Evolutionary conservation across 2,329 filamentous ascomycete genomes (phyloP).

Genomic region (Alternaria brassicicola): DNA sequence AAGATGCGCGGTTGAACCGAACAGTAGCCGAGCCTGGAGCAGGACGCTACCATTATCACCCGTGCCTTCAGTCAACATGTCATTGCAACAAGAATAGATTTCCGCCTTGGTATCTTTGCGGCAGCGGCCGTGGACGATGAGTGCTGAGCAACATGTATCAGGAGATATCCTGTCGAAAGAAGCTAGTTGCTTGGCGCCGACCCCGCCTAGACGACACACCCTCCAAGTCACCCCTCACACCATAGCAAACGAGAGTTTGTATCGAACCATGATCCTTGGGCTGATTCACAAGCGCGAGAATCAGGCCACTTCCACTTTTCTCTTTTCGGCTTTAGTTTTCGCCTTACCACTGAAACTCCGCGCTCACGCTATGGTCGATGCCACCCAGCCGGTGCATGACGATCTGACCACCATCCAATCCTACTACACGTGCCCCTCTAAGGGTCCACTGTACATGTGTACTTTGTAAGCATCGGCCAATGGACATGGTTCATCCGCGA

Average conservation of each 20-base stretch:
- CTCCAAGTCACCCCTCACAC: conserved; percentile 31
- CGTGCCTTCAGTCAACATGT: not conserved
- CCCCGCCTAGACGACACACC: conserved; percentile 20
- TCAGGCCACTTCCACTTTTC: conserved; percentile 22
- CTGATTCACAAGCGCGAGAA: conserved; percentile 21
- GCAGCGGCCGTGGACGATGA: conserved; percentile 8
- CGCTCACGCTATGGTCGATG: conserved; percentile 26
- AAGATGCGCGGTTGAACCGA: conserved; percentile 2
- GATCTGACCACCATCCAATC: conserved; percentile 37
- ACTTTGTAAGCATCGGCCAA: conserved; percentile 17
- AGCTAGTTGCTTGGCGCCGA: conserved; percentile 24
- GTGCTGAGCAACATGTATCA: conserved; percentile 25
- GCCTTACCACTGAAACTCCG: conserved; percentile 8
- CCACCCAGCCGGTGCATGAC: conserved; percentile 41
- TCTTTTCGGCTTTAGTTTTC: conserved; percentile 10
- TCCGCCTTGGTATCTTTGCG: not conserved
- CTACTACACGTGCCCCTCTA: conserved; percentile 30
- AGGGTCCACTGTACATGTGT: conserved; percentile 22
- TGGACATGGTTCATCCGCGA: not conserved
- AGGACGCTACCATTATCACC: not conserved
- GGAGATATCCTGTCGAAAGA: conserved; percentile 27
- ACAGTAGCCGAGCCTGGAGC: not conserved
- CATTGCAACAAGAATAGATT: not conserved
- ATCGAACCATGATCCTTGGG: conserved; percentile 13
- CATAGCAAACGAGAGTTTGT: conserved; percentile 18